Evolutionary conservation across 495 filamentous ascomycete genomes (phyloP), one percentile per base, ranked within the genome.

Genomic region (Talaromyces thailandensis): DNA sequence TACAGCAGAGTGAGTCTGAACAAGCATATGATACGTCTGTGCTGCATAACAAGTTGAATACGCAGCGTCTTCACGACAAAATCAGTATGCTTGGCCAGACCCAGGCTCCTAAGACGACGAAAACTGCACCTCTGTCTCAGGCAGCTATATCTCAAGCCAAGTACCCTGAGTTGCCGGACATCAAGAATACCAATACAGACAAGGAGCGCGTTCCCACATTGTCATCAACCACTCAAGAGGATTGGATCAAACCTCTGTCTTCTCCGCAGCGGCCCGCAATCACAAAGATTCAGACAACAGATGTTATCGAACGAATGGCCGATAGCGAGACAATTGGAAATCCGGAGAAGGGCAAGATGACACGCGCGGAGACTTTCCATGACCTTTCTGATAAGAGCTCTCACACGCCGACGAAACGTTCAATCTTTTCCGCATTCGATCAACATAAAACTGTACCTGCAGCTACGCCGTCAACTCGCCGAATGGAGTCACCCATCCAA

Each of bases 21-120:
- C 61, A 63, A 9, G 75, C 73, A 4, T 64, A 62, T 21, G 69
- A 67, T n/a, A 74, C 71, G 21, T 78, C 79, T 55, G 83, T 80
- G 64, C 64, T 84, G 6, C 91, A 96, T 71, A 92, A 84, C 74
- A 96, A 94, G 68, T 93, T 90, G 6, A 93, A 92, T 4, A 97
- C 94, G 2, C 92, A 97, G 69, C 81, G 88, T 9, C 79, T 98
- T 18, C 90, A 95, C 62, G 95, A 98, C 63, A 89, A 91, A 66
- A 96, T 98, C 66, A 93, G 87, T 68, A 91, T 93, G 85, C 82
- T 98, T 21, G 92, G 92, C 24, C 89, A 97, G 70, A 80, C 84
- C 1, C 89, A 92, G 67, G 78, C 87, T 51, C 78, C 87, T 31
- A 79, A 88, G 52, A 76, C 84, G 3, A 89, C 87, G 3, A 93